A percentile compares a stretch with the other conserved stretches of the same genome.
Conservation (phyloP, 2,329 filamentous ascomycete species). For the Colletotrichum viniferum region DNA sequence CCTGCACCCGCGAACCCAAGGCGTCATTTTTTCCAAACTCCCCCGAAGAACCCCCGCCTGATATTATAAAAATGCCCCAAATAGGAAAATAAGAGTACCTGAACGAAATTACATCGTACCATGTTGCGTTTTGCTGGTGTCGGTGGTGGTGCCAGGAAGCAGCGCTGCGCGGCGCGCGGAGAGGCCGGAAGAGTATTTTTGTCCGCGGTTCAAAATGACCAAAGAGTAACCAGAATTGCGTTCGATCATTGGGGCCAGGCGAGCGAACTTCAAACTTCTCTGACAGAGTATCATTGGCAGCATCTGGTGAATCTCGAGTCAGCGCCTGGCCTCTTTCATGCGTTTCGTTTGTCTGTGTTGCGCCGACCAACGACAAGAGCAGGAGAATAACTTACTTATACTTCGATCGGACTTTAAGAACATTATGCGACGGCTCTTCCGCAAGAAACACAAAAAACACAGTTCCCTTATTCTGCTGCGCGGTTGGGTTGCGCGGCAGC, state of each 20-base stretch:
- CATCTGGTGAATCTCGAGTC: conserved; percentile 1
- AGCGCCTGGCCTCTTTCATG: not conserved
- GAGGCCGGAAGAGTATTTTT: not conserved
- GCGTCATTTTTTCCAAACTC: conserved; percentile 5
- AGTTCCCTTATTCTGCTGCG: not conserved
- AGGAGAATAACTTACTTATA: not conserved
- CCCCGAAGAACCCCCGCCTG: not conserved
- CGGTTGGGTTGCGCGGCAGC: conserved; percentile 7
- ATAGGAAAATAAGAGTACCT: not conserved
- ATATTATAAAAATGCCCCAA: not conserved
- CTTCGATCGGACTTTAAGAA: conserved; percentile 10
- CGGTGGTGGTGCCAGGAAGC: not conserved
- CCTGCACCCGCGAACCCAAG: conserved; percentile 19
- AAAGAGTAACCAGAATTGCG: conserved; percentile 6
- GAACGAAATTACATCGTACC: not conserved
- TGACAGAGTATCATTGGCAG: conserved; percentile 21
- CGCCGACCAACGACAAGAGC: not conserved
- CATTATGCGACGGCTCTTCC: not conserved
- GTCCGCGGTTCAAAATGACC: not conserved
- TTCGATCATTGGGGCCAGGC: conserved; percentile 18
- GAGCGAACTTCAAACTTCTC: conserved; percentile 15
- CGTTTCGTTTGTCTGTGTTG: not conserved
- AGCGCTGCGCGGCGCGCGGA: not conserved
- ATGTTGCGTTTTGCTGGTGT: not conserved
- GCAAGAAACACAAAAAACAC: not conserved